Conservation (phyloP, 2,329 filamentous ascomycete species). For the Chrysosporium queenslandicum region DNA sequence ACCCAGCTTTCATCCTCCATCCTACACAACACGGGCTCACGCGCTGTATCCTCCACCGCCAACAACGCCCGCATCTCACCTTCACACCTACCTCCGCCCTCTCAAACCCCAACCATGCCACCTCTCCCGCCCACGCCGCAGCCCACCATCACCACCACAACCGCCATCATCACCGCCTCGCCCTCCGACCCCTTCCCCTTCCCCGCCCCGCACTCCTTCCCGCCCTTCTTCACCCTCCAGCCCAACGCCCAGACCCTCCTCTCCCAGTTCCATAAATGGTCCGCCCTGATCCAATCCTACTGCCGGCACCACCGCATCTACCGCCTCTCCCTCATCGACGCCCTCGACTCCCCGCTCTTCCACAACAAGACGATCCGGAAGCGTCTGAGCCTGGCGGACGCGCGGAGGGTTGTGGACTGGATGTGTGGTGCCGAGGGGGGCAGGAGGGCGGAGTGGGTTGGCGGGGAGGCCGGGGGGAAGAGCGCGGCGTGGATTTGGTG, state of each 20-base stretch:
- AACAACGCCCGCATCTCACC: no score
- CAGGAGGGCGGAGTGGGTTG: slow-evolving; percentile 51
- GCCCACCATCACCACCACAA: background rate
- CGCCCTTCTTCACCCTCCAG: slow-evolving; percentile 46
- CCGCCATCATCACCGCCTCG: background rate
- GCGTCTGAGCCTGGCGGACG: slow-evolving; percentile 44
- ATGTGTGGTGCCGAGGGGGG: slow-evolving; percentile 46
- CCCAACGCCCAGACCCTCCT: slow-evolving; percentile 37
- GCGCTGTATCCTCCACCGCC: no score
- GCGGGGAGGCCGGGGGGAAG: slow-evolving; percentile 34
- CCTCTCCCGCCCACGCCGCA: background rate
- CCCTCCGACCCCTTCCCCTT: slow-evolving; percentile 28
- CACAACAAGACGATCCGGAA: slow-evolving; percentile 37
- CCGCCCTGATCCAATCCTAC: slow-evolving; percentile 73
- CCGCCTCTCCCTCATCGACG: slow-evolving; percentile 57
- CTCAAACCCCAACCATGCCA: background rate
- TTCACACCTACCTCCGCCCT: no score
- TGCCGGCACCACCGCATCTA: slow-evolving; percentile 67
- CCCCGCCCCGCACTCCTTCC: slow-evolving; percentile 38
- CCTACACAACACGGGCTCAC: no score
- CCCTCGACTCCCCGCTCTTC: slow-evolving; percentile 51
- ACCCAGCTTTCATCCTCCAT: no score
- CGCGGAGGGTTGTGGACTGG: slow-evolving; percentile 45
- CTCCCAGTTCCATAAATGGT: slow-evolving; percentile 66
- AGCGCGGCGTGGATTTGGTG: slow-evolving; percentile 68